Conservation (phyloP, 2,329 filamentous ascomycete species). For the Colletotrichum australisinense region DNA sequence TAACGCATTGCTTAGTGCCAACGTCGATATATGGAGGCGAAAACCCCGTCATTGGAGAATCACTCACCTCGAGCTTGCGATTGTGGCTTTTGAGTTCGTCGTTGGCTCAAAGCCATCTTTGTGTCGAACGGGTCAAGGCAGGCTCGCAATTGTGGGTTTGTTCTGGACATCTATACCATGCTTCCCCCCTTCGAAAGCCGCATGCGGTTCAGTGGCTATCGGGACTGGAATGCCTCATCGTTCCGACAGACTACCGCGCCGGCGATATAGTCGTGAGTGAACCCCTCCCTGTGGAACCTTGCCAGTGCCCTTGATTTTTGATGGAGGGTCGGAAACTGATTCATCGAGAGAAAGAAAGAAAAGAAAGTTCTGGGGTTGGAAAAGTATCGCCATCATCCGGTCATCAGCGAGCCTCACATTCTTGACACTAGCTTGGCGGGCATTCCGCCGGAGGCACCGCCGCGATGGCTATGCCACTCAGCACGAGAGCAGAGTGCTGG, state of each 20-base stretch:
- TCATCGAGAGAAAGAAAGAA: not conserved
- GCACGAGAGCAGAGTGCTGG: constrained; percentile 27
- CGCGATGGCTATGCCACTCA: constrained; percentile 8
- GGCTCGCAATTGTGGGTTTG: not conserved
- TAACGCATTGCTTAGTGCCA: not conserved
- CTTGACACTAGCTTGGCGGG: not conserved
- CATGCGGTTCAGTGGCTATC: constrained; percentile 9
- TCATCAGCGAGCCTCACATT: not conserved
- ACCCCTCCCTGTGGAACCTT: not conserved
- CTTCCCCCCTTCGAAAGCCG: not conserved
- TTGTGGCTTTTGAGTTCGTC: constrained; percentile 14
- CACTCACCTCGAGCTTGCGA: not conserved
- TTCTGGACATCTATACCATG: not conserved
- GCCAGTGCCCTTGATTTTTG: not conserved
- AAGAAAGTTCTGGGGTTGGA: not conserved
- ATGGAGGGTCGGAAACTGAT: not conserved
- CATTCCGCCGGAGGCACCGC: not conserved
- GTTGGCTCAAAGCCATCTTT: not conserved
- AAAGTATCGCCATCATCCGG: not conserved
- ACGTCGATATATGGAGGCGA: no score
- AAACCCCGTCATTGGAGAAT: not conserved
- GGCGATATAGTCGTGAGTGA: not conserved
- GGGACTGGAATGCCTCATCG: not conserved
- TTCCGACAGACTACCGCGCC: not conserved
- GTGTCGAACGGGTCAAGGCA: not conserved